Base-by-base conservation (phyloP, 1,284 basidiomycete species). In the Fistulinella staudtii region DNA sequence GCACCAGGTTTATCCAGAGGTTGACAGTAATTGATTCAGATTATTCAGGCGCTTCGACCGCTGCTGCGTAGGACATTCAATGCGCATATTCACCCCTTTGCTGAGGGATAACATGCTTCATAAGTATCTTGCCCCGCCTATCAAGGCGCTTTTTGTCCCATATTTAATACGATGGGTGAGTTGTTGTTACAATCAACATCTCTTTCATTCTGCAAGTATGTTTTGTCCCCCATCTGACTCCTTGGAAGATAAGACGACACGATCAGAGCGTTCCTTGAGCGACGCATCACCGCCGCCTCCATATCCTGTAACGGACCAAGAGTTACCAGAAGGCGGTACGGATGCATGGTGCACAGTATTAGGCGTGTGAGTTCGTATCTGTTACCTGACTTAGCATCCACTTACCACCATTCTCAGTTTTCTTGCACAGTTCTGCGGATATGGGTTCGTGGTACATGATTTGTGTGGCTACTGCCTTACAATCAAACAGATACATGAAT, bases 311-410 rank as follows among this genome's bases (percentile, higher is more conserved):
- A 8, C 13, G 4, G 41, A 46, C 6, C 50, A 18, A 35, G 51
- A 49, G 3, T 27, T 52, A 7, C 50, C 61, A 0, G 61, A 63
- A 6, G 63, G 61, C 3, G 64, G 64, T 33, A 11, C 48, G 14
- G 50, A 24, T 13, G 61, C 61, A 11, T 66, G 63, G 62, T 52
- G 52, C 28, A 59, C 61, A 1, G 60, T 62, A 22, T 36, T 60
- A 4, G 61, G 61, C 50, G 46, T 40, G 64, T 63, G 49, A 53
- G 58, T 25, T 25, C 5, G 8, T 15, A 22, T 34, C 20, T 3
- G 3, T 39, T 2, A 1, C 8, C 41, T 8, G 3, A 1, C 1
- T 45, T 7, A 1, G 13, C 23, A 7, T 29, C 1, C 6, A 8
- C 39, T 9, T 3, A 57, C 27, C 10, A 15, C 27, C 10, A 8